Base-by-base conservation (phyloP, 352 stramenopile species). In the Globisporangium paddicum region DNA sequence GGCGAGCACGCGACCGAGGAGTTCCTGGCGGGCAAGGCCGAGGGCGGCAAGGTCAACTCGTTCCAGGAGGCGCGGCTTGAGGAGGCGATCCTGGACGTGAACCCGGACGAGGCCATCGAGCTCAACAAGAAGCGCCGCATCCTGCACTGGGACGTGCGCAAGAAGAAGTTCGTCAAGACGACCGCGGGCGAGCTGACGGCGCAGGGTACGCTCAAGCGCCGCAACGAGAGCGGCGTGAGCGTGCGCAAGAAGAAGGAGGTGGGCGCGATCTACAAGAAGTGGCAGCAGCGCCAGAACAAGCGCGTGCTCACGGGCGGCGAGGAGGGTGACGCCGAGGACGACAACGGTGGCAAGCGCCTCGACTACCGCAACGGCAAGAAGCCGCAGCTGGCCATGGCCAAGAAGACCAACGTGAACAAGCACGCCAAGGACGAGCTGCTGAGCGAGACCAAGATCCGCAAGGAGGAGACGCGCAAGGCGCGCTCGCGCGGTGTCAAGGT, bases 131-230 rank as follows among this genome's bases (percentile, higher is more conserved):
- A 98, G 68, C 90, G 98, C n/a, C 82, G 95, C 23, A 97, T 99
- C 72, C 84, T 99, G 69, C 90, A 98, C 73, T 99, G 97, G 98
- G 98, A 99, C 75, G 95, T 94, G 46, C 95, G 96, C 55, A 99
- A 99, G 76, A 97, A 97, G 70, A 97, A 97, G 67, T 98, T 96
- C 61, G 88, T 98, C 50, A 96, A 97, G 72, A 96, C 89, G 7
- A 97, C 89, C 2, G 78, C 96, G 30, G 87, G 89, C 35, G 95
- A 98, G 63, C 73, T 98, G 47, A 93, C 82, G 18, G 83, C 75
- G 32, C 71, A 82, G 28, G 86, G 89, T 21, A 86, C 78, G 35
- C 68, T 92, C 52, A 96, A 96, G 67, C 75, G 85, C 50, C 79
- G 85, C 25, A 96, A 96, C 66, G 77, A 94, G 61, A 95, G 85